Evolutionary conservation across 345 rosid genomes (phyloP).

Genomic region (Eucalyptus leucophloia): DNA sequence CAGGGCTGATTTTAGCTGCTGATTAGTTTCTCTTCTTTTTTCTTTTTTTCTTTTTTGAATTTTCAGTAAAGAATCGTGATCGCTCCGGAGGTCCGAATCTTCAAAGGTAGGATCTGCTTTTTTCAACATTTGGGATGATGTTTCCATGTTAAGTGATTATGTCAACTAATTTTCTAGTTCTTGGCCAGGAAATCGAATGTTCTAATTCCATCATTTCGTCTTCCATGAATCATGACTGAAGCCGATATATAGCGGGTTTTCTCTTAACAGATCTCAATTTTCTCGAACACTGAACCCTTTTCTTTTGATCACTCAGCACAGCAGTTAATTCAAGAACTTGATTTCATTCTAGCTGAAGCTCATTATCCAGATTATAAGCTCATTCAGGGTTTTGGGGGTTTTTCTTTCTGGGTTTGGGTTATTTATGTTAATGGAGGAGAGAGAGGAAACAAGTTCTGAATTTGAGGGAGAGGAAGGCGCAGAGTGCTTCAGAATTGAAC

Average conservation of each 20-base stretch:
- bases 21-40: neutral
- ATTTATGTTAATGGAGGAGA: slow-evolving; percentile 46
- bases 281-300: neutral
- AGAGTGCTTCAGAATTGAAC: slow-evolving; percentile 30
- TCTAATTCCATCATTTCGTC: neutral
- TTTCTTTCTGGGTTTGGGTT: slow-evolving; percentile 1
- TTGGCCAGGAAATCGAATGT: neutral
- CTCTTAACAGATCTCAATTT: neutral
- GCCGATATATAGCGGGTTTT: neutral
- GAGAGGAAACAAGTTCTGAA: slow-evolving; percentile 27
- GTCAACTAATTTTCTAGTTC: neutral
- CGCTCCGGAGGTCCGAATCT: neutral
- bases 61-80: neutral
- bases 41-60: neutral
- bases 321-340: neutral
- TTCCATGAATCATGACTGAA: neutral
- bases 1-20: neutral
- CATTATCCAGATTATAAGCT: neutral
- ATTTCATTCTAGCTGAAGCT: neutral
- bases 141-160: neutral
- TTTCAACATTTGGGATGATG: neutral
- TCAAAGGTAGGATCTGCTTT: neutral
- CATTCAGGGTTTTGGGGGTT: slow-evolving; percentile 13
- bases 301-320: neutral
- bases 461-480: slow-evolving; percentile 43